These are phyloP conservation scores for Ogataea hybrid DNA, from an alignment of 1,139 yeast species.

Conservation along the genomic window DNA sequence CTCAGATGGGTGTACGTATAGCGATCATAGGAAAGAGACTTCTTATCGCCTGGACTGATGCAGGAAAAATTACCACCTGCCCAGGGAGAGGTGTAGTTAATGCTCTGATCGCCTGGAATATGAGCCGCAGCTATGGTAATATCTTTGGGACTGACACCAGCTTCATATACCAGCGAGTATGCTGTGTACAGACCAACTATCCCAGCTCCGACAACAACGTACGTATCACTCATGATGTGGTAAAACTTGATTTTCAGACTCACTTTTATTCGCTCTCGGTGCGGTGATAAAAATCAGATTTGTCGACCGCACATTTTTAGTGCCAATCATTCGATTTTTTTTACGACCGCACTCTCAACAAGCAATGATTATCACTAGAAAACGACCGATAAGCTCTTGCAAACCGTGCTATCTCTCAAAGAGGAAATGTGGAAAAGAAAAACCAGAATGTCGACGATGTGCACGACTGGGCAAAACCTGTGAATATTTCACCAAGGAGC, in stretches of 20 bases:
- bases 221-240: slow-evolving; percentile 2
- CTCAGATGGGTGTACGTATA: slow-evolving; percentile 51
- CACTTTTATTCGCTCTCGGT: not conserved
- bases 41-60: slow-evolving; percentile 56
- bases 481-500: slow-evolving; percentile 20
- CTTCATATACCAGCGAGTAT: slow-evolving; percentile 42
- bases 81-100: slow-evolving; percentile 72
- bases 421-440: slow-evolving; percentile 22
- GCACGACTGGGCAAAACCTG: slow-evolving; percentile 11
- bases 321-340: too few species aligned
- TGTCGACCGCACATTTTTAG: slow-evolving; percentile 5
- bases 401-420: slow-evolving; percentile 20
- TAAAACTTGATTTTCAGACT: not conserved
- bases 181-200: slow-evolving; percentile 69
- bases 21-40: slow-evolving; percentile 51
- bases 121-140: slow-evolving; percentile 60
- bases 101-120: slow-evolving; percentile 72
- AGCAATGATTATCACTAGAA: slow-evolving; percentile 14
- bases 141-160: slow-evolving; percentile 39
- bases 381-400: slow-evolving; percentile 20
- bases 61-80: slow-evolving; percentile 75
- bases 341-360: not conserved
- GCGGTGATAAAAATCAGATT: not conserved
- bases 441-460: slow-evolving; percentile 20
- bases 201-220: slow-evolving; percentile 45